Base-by-base conservation (phyloP, 495 filamentous ascomycete genomes). In the Penicillium goetzii region DNA sequence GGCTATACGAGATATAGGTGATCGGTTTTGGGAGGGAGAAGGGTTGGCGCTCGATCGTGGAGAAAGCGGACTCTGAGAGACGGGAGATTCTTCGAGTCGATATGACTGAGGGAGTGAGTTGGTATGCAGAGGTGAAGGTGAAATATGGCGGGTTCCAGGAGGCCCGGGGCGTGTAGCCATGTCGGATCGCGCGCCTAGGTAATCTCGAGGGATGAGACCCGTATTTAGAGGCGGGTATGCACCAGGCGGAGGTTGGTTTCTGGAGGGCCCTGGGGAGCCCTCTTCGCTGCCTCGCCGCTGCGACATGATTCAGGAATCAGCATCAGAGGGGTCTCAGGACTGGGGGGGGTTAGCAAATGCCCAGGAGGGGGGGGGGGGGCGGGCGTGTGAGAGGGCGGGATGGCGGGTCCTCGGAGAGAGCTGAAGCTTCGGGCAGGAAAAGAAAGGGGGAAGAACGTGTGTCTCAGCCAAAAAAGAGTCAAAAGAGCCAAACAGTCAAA, bases 301-400 rank as follows among this genome's bases (percentile, higher is more conserved):
- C 69, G 75, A 79, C 77, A 81, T 81, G 70, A 68, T 72, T 76
- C 62, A 66, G 56, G 52, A 56, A 64, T 72, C 59, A 65, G 62
- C 74, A 72, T 71, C 68, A 64, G 74, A 70, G 68, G 64, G 66
- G 68, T 66, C 67, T 60, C 56, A 56, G 53, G 60, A 56, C 30
- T 3, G 25, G 64, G 67, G 28, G 59, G 58, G 49, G 38, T 50
- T 59, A 61, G 58, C 52, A 64, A 71, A 57, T 60, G 56, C 34
- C 62, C 58, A 59, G 9, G 61, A 40, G 60, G 51, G 59, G 49
- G 49, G n/a, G n/a, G n/a, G n/a, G n/a, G n/a, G n/a, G n/a, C n/a
- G n/a, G n/a, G n/a, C n/a, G 34, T 28, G 58, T 40, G 56, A 49
- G 59, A 34, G 19, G 40, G 61, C 60, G 59, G 62, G 47, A 60